Evolutionary conservation across 441 rosid species (phyloP), one percentile per base, ranked within the genome.

Genomic region (Erodium trifolium): DNA sequence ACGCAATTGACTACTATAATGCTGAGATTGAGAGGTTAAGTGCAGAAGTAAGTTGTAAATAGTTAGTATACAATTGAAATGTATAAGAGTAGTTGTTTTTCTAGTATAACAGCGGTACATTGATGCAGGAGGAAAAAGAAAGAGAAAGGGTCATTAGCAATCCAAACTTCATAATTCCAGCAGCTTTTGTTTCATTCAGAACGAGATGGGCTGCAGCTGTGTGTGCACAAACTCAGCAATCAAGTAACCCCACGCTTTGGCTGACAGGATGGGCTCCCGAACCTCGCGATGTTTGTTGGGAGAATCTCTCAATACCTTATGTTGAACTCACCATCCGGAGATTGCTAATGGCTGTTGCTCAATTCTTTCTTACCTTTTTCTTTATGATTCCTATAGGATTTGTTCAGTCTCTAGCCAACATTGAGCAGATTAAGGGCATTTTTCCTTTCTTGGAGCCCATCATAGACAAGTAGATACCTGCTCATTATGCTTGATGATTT

Each of bases 141-240:
- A 81, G 86, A 72, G 79, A 76, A 69, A 81, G 70, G 70, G 95
- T 92, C 18, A 75, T 69, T 35, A 85, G 78, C 34, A 98, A 95
- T 79, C 86, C 88, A 1, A 88, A 87, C 78, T 70, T 86, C 2
- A 84, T 88, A 69, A 83, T 92, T 92, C 97, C 98, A 18, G 97
- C 98, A 19, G 90, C 98, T 37, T 92, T 95, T 79, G 99, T 92
- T 72, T 95, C 98, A 3, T 95, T 95, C 75, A 92, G 82, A 81
- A 86, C 90, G 47, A 87, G 95, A 76, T 95, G 99, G 99, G 95
- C 84, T 75, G 95, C 99, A 9, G 99, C 98, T 70, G 97, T 95
- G 47, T 89, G 97, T 78, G 97, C 98, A 63, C 99, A 92, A 81
- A 95, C 99, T 37, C 92, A 88, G 78, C 99, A 92, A 76, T 79